Evolutionary conservation across 2,329 filamentous ascomycete species (phyloP).

Genomic region (Aspergillus tamarii): DNA sequence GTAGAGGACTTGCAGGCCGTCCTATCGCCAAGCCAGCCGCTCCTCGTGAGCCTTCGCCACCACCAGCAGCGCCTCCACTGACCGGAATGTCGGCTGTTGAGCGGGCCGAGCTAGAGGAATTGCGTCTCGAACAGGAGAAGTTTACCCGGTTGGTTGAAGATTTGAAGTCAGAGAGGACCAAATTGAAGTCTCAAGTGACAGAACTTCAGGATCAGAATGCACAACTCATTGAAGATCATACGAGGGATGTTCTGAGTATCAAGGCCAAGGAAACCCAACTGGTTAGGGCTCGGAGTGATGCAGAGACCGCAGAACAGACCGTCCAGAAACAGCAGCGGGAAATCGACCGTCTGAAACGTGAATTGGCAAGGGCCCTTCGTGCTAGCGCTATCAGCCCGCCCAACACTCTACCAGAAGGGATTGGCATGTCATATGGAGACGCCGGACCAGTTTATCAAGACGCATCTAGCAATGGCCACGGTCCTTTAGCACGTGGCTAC

Average conservation of each 20-base stretch:
- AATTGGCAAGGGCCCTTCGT: constrained; percentile 60
- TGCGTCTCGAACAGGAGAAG: constrained; percentile 80
- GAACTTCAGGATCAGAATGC: constrained; percentile 98
- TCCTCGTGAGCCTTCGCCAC: constrained; percentile 48
- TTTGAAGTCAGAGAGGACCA: constrained; percentile 77
- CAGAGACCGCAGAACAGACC: constrained; percentile 82
- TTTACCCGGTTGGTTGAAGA: constrained; percentile 77
- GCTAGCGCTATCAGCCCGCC: constrained; percentile 44
- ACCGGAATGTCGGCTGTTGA: constrained; percentile 78
- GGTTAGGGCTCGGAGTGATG: constrained; percentile 86
- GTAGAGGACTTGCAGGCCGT: constrained; percentile 79
- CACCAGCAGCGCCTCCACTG: constrained; percentile 59
- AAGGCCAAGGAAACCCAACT: constrained; percentile 98
- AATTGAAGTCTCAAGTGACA: constrained; percentile 81
- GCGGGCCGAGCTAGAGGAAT: constrained; percentile 86
- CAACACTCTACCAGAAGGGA: constrained; percentile 54
- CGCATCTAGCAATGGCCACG: constrained; percentile 32
- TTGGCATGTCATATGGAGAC: constrained; percentile 55
- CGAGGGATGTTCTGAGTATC: constrained; percentile 89
- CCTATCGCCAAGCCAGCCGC: constrained; percentile 74
- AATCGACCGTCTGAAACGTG: constrained; percentile 90
- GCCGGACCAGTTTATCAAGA: constrained; percentile 47
- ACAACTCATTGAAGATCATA: constrained; percentile 95
- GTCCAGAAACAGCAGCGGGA: constrained; percentile 84
- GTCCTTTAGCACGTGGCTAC: constrained; percentile 35